Percentiles rank a stretch among this genome's conserved stretches.
Conservation (phyloP, 1,284 basidiomycete genomes). For the Thecaphora frezii region DNA sequence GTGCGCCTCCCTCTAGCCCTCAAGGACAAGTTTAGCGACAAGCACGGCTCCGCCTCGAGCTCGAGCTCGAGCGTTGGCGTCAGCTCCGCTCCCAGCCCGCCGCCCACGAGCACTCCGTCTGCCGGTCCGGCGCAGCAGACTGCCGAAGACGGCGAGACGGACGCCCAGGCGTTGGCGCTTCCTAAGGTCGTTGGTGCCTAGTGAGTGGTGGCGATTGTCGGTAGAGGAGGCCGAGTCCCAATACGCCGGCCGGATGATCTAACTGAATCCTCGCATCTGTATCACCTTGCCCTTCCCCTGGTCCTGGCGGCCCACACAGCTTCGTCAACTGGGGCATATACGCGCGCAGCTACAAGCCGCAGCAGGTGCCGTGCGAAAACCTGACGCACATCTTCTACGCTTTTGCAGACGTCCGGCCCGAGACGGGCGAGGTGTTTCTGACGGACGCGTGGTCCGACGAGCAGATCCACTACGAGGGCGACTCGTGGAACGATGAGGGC, state of each 20-base stretch:
- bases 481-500: conserved; percentile 63
- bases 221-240: background rate
- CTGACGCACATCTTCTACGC: conserved; percentile 82
- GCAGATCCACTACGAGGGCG: conserved; percentile 66
- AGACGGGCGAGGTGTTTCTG: conserved; percentile 66
- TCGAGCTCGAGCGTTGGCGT: conserved; percentile 1
- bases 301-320: background rate
- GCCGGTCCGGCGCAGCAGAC: background rate
- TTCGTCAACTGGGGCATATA: conserved; percentile 81
- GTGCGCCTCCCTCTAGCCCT: conserved; percentile 7
- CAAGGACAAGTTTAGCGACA: conserved; percentile 32
- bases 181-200: background rate
- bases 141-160: conserved; percentile 1
- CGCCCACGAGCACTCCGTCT: background rate
- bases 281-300: background rate
- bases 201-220: background rate
- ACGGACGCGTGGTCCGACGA: conserved; percentile 82
- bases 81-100: conserved; percentile 15
- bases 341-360: conserved; percentile 76
- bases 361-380: conserved; percentile 68
- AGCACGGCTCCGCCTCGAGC: conserved; percentile 16
- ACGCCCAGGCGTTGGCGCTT: background rate
- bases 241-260: no score
- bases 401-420: conserved; percentile 77
- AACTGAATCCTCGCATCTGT: no score